These are phyloP conservation scores for Camelina neglecta DNA, from an alignment of 345 rosid species.

Conservation along the genomic window DNA sequence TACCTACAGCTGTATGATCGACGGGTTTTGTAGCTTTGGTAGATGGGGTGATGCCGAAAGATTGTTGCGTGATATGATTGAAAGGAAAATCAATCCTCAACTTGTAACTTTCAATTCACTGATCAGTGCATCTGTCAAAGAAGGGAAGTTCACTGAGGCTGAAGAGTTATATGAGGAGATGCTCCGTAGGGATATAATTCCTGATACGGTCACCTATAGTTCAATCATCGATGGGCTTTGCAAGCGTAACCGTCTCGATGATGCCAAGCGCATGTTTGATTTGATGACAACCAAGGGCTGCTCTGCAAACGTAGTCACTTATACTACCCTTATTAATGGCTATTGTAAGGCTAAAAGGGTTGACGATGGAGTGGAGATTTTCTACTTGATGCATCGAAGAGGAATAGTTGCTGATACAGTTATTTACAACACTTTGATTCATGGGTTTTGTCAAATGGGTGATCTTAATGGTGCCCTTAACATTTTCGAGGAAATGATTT, in stretches of 20 bases:
- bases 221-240: background rate
- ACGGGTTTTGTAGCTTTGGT: background rate
- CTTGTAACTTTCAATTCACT: constrained; percentile 13
- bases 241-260: constrained; percentile 2
- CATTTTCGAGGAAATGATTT: background rate
- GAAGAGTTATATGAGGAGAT: background rate
- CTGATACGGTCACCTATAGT: background rate
- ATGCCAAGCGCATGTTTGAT: background rate
- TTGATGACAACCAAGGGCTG: background rate
- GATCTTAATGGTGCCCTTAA: background rate
- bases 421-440: background rate
- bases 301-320: background rate
- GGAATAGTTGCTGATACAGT: background rate
- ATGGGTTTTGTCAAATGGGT: background rate
- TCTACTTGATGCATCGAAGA: background rate
- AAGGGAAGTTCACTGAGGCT: background rate
- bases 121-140: background rate
- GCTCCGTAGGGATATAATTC: background rate
- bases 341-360: background rate
- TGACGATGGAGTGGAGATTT: background rate
- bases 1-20: background rate
- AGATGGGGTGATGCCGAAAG: background rate
- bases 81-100: background rate
- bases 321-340: background rate
- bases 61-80: background rate